These are phyloP conservation scores for Fusarium sp. DNA, from an alignment of 2,329 filamentous ascomycete species.

Conservation along the genomic window DNA sequence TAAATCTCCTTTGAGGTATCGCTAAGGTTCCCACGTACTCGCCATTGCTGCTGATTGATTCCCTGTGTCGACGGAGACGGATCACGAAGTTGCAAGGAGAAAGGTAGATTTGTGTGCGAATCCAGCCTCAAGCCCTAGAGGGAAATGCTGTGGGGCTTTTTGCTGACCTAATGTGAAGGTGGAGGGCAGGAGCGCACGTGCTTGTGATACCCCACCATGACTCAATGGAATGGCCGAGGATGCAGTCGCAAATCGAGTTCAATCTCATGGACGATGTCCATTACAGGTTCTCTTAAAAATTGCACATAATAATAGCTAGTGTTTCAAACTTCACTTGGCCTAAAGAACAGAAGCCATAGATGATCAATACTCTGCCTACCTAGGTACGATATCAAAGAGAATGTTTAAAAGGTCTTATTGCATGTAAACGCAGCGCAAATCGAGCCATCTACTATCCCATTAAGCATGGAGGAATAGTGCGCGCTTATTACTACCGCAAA, in stretches of 20 bases:
- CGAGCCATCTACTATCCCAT: not conserved
- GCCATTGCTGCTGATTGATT: conserved; percentile 57
- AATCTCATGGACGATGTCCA: no score
- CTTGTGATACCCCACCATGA: not conserved
- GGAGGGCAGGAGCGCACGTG: conserved; percentile 26
- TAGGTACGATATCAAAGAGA: not conserved
- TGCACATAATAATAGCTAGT: no score
- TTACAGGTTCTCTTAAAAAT: no score
- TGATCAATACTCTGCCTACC: not conserved
- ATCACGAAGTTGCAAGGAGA: conserved; percentile 47
- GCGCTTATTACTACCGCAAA: conserved; percentile 29
- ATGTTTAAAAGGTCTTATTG: not conserved
- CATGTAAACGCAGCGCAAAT: not conserved
- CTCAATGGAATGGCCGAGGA: no score
- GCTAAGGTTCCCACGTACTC: conserved; percentile 51
- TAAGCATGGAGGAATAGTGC: conserved; percentile 2
- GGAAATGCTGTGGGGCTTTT: conserved; percentile 30
- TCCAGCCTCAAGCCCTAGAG: conserved; percentile 48
- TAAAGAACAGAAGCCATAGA: not conserved
- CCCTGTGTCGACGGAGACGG: conserved; percentile 47
- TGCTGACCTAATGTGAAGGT: conserved; percentile 40
- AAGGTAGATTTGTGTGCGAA: conserved; percentile 52
- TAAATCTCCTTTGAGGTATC: not conserved
- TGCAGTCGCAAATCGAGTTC: no score
- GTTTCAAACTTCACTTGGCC: not conserved